Conservation (phyloP, 1,139 yeast species). For the Yamadazyma atmosphaerica region DNA sequence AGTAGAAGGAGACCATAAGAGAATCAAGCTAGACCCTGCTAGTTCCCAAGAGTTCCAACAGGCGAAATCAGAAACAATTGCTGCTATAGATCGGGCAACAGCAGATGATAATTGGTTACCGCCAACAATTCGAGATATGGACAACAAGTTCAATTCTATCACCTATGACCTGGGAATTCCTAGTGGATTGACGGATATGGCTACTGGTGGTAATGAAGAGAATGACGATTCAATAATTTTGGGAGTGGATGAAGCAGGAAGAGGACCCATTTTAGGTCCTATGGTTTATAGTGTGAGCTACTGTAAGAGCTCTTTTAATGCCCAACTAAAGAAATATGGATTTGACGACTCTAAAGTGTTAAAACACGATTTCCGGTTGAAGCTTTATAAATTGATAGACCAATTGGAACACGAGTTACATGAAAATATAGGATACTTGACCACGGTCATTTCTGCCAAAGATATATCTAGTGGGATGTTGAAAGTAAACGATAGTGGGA, state of each 20-base stretch:
- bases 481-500: constrained; percentile 51
- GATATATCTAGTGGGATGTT: constrained; percentile 92
- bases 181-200: constrained; percentile 11
- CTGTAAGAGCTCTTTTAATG: constrained; percentile 58
- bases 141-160: constrained; percentile 28
- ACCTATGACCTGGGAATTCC: constrained; percentile 40
- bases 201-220: constrained; percentile 8
- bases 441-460: constrained; percentile 79
- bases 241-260: constrained; percentile 97
- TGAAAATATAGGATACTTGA: constrained; percentile 80
- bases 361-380: constrained; percentile 68
- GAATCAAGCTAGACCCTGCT: neutral
- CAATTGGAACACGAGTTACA: constrained; percentile 42
- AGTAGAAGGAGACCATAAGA: neutral
- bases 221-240: constrained; percentile 43
- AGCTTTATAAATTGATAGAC: constrained; percentile 61
- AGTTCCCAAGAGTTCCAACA: neutral
- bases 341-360: constrained; percentile 93
- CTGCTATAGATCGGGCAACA: neutral
- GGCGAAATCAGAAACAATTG: neutral
- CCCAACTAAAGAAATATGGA: constrained; percentile 58
- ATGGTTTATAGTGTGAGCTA: constrained; percentile 95
- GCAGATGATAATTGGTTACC: constrained; percentile 27
- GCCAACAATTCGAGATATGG: constrained; percentile 29
- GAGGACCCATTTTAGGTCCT: constrained; percentile 96